Evolutionary conservation across 176 grass and related monocot species (phyloP).

Genomic region (Themeda triandra): DNA sequence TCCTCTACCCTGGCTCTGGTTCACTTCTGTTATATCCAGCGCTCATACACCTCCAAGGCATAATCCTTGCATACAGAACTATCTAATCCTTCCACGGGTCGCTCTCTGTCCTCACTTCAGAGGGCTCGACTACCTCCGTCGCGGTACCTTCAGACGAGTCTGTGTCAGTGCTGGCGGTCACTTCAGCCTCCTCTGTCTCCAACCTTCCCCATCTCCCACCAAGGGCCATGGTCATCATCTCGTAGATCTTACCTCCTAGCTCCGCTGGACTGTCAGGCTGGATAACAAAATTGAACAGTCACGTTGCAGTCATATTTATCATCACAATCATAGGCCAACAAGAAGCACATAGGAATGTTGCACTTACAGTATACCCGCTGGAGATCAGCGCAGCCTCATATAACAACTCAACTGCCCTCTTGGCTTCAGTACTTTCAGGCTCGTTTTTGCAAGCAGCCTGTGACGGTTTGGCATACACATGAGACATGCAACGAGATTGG

Average conservation of each 20-base stretch:
- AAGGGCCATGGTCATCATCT: constrained; percentile 92
- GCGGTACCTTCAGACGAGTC: constrained; percentile 9
- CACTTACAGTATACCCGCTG: constrained; percentile 89
- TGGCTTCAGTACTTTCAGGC: constrained; percentile 73
- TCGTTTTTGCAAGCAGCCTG: constrained; percentile 96
- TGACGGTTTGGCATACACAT: neutral
- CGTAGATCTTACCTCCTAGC: constrained; percentile 90
- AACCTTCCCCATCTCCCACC: constrained; percentile 91
- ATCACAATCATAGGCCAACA: neutral
- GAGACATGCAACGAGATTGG: neutral
- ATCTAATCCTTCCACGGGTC: constrained; percentile 84
- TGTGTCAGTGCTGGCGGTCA: neutral
- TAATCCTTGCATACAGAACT: neutral
- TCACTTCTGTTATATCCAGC: neutral
- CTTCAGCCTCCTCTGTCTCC: constrained; percentile 30
- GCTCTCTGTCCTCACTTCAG: constrained; percentile 73
- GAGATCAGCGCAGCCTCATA: constrained; percentile 94
- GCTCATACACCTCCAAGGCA: neutral
- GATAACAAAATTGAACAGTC: neutral
- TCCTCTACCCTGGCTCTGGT: neutral
- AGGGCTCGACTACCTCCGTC: constrained; percentile 68
- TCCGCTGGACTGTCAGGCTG: constrained; percentile 86
- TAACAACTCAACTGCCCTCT: constrained; percentile 68
- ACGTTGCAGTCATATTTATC: neutral
- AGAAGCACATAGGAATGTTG: neutral